phyloP scores from a whole-genome alignment of 768 basidiomycete genomes.

The Lentinula guzmanii region DNA sequence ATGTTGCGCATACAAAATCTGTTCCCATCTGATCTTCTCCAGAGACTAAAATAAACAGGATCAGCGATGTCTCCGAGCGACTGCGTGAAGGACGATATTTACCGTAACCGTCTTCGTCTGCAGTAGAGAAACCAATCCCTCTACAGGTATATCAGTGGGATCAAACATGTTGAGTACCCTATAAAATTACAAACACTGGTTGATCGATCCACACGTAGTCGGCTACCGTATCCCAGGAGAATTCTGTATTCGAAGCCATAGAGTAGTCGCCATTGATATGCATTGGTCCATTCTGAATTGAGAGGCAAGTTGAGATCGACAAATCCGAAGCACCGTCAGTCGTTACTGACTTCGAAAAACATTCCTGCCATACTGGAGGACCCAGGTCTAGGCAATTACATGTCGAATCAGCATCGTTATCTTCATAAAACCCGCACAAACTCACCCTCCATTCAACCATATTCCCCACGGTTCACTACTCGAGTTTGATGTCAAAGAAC shows the following conservation, averaged over 20 bases:
- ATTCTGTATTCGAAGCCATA: slow-evolving; percentile 21
- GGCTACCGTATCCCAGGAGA: slow-evolving; percentile 36
- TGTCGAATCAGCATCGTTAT: neutral
- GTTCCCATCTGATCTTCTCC: slow-evolving; percentile 63
- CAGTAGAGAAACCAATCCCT: slow-evolving; percentile 1
- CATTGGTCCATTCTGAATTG: slow-evolving; percentile 61
- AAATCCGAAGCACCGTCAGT: neutral
- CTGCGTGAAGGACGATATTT: neutral
- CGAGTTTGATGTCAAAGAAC: slow-evolving; percentile 31
- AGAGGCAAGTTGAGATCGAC: neutral
- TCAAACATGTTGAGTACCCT: neutral
- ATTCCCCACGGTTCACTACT: slow-evolving; percentile 59
- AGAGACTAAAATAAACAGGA: slow-evolving; percentile 27
- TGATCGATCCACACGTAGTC: slow-evolving; percentile 50
- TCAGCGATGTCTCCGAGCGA: neutral
- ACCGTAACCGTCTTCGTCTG: slow-evolving; percentile 5
- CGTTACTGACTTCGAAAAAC: slow-evolving; percentile 3
- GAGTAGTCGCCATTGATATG: slow-evolving; percentile 46
- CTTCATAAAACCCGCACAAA: slow-evolving; percentile 2
- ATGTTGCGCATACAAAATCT: slow-evolving; percentile 37
- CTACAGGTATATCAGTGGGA: slow-evolving; percentile 3
- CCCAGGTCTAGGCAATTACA: neutral
- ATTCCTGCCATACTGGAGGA: slow-evolving; percentile 6
- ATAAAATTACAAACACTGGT: slow-evolving; percentile 32
- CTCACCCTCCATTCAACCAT: slow-evolving; percentile 71